phyloP scores from a whole-genome alignment of 768 basidiomycete genomes.

The Sistotremastrum niveocremeum region DNA sequence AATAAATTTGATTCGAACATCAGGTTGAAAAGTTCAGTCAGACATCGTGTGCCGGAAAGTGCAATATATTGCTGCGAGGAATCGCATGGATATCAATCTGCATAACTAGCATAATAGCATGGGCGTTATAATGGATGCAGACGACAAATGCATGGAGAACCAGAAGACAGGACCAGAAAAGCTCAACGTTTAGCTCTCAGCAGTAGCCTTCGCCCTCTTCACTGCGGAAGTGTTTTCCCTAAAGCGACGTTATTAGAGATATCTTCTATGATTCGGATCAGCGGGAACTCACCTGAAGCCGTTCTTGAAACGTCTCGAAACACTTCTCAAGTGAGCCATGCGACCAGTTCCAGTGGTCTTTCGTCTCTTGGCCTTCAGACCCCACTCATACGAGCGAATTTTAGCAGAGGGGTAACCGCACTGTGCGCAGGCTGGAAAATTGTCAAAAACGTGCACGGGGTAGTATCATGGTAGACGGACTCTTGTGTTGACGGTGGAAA shows the following conservation, averaged over 20 bases:
- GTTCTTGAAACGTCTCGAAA: constrained; percentile 96
- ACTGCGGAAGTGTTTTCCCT: constrained; percentile 2
- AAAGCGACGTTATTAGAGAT: neutral
- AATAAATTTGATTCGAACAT: neutral
- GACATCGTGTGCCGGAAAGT: too few relatives aligned
- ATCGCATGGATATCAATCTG: too few relatives aligned
- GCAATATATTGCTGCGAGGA: too few relatives aligned
- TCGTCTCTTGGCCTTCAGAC: constrained; percentile 97
- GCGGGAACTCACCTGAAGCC: constrained; percentile 67
- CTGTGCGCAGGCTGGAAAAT: constrained; percentile 66
- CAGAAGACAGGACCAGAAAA: too few relatives aligned
- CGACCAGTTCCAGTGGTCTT: constrained; percentile 98
- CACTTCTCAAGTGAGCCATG: constrained; percentile 86
- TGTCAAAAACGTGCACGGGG: neutral
- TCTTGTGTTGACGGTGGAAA: constrained; percentile 98
- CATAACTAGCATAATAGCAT: too few relatives aligned
- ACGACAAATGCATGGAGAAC: too few relatives aligned
- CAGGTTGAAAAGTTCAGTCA: neutral
- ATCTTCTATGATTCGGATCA: neutral
- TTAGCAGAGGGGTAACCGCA: constrained; percentile 96
- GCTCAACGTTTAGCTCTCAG: too few relatives aligned
- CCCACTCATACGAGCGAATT: constrained; percentile 95
- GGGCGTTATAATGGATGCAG: too few relatives aligned
- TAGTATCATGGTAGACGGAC: constrained; percentile 29
- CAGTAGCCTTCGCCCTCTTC: neutral